A percentile compares a stretch with the other conserved stretches of the same genome.
Conservation (phyloP, 805 yeast genomes). For the Saccharomyces paradoxus region DNA sequence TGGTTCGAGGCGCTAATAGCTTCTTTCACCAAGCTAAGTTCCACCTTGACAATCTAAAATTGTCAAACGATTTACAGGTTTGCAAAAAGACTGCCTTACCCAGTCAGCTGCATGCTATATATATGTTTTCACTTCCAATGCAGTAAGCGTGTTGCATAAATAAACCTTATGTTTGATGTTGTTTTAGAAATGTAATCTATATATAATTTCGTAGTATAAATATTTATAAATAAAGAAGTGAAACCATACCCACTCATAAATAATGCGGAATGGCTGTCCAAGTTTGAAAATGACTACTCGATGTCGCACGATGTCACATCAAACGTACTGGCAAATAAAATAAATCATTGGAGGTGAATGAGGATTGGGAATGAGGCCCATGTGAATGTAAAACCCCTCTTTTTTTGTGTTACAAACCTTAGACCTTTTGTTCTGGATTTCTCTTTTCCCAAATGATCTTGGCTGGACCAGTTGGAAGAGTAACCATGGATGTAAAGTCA, state of each 20-base stretch:
- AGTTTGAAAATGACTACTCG: neutral
- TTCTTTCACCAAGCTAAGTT: too few species aligned
- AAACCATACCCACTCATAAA: neutral
- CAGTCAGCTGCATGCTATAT: too few species aligned
- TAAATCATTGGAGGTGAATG: neutral
- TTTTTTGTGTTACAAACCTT: neutral
- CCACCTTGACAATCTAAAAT: too few species aligned
- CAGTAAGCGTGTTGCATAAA: neutral
- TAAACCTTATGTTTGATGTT: neutral
- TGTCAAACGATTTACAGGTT: too few species aligned
- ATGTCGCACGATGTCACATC: neutral
- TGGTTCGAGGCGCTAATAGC: too few species aligned
- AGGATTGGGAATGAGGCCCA: neutral
- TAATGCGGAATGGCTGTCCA: neutral
- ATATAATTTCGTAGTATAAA: neutral
- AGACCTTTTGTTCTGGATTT: slow-evolving; percentile 23
- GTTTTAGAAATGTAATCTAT: neutral
- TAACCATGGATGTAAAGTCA: slow-evolving; percentile 87
- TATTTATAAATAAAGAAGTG: neutral
- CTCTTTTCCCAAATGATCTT: slow-evolving; percentile 65
- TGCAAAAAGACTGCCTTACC: too few species aligned
- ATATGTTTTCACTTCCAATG: too few species aligned
- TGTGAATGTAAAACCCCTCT: neutral
- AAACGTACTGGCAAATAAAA: neutral
- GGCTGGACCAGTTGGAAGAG: slow-evolving; percentile 78